Percentiles rank a stretch among this genome's conserved stretches.
phyloP scores from a whole-genome alignment of 73 alveolate genomes.

The Paramecium sexaurelia region DNA sequence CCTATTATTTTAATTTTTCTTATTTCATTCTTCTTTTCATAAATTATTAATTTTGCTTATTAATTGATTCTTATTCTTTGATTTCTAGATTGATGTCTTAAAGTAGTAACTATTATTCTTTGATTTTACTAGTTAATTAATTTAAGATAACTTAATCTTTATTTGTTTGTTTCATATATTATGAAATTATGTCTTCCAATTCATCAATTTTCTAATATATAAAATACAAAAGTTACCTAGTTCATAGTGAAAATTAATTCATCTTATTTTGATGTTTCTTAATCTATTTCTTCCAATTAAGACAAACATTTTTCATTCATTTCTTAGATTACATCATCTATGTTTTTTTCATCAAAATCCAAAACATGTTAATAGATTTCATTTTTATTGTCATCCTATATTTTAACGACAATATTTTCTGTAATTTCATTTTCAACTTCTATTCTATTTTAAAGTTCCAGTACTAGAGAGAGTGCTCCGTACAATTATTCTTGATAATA shows the following conservation, averaged over 20 bases:
- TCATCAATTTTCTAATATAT: neutral
- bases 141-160: neutral
- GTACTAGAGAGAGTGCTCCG: conserved; percentile 10
- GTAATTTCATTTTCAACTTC: neutral
- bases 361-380: conserved; percentile 3
- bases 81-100: neutral
- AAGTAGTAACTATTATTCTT: neutral
- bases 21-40: neutral
- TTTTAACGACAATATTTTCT: conserved; percentile 29
- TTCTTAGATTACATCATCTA: conserved; percentile 5
- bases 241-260: neutral
- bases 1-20: neutral
- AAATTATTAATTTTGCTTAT: neutral
- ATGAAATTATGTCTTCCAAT: neutral
- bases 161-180: neutral
- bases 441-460: neutral
- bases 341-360: conserved; percentile 2
- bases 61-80: neutral
- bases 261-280: neutral
- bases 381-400: neutral
- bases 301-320: conserved; percentile 11
- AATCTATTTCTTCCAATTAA: neutral
- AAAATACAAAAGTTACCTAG: neutral
- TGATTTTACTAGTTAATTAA: neutral
- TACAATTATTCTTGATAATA: neutral